These are phyloP conservation scores for Corchorus capsularis DNA, from an alignment of 345 rosid species.

Conservation along the genomic window DNA sequence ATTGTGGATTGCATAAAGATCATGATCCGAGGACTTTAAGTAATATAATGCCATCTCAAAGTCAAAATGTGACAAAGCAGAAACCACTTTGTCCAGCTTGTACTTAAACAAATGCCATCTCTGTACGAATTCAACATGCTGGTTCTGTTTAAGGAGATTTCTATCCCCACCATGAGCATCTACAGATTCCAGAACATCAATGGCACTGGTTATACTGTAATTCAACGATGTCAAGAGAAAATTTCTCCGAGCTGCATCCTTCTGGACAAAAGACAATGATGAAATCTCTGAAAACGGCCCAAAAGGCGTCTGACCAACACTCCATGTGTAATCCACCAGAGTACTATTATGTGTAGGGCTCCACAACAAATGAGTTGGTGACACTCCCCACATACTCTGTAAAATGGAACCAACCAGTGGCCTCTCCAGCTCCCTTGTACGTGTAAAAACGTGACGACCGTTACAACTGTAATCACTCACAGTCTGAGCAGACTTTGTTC, in stretches of 20 bases:
- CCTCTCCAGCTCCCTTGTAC: slow-evolving; percentile 78
- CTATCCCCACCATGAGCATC: slow-evolving; percentile 82
- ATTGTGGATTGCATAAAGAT: slow-evolving; percentile 77
- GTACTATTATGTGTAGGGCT: slow-evolving; percentile 81
- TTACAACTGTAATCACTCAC: slow-evolving; percentile 96
- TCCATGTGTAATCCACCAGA: slow-evolving; percentile 94
- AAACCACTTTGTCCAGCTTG: slow-evolving; percentile 79
- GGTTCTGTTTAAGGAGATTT: slow-evolving; percentile 64
- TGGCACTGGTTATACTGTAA: slow-evolving; percentile 74
- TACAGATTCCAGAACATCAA: slow-evolving; percentile 75
- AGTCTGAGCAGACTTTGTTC: slow-evolving; percentile 77
- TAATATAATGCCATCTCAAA: slow-evolving; percentile 85
- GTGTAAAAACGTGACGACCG: slow-evolving; percentile 86
- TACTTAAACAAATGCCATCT: slow-evolving; percentile 88
- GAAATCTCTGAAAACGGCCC: slow-evolving; percentile 91
- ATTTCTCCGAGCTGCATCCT: slow-evolving; percentile 91
- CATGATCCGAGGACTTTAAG: slow-evolving; percentile 80
- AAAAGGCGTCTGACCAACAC: slow-evolving; percentile 95
- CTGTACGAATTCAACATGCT: slow-evolving; percentile 66
- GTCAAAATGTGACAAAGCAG: slow-evolving; percentile 82
- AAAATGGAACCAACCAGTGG: slow-evolving; percentile 88
- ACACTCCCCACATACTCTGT: slow-evolving; percentile 99
- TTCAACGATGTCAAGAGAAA: slow-evolving; percentile 73
- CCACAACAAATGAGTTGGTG: slow-evolving; percentile 91
- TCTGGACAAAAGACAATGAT: slow-evolving; percentile 85